These are phyloP conservation scores for Porodaedalea pini DNA, from an alignment of 1,284 basidiomycete genomes.

Conservation along the genomic window DNA sequence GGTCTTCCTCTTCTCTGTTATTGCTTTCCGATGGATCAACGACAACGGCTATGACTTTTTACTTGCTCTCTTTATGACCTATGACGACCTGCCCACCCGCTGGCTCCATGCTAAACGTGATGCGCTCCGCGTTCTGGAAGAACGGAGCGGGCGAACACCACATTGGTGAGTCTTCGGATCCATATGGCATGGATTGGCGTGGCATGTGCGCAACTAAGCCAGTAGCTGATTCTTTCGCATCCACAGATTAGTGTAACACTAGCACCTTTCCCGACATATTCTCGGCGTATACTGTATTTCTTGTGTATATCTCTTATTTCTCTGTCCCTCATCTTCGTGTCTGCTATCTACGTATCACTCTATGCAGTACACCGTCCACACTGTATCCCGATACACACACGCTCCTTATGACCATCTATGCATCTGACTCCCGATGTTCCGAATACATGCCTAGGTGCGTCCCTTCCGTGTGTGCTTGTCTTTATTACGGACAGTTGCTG, in stretches of 20 bases:
- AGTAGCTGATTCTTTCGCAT: background rate
- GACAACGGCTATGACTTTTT: background rate
- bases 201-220: background rate
- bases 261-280: background rate
- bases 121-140: background rate
- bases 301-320: background rate
- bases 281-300: background rate
- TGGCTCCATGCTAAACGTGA: background rate
- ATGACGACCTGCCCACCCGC: background rate
- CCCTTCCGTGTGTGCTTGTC: background rate
- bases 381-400: background rate
- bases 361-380: background rate
- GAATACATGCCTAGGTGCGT: background rate
- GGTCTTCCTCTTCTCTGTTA: background rate
- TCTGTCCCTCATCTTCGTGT: background rate
- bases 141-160: background rate
- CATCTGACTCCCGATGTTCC: background rate
- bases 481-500: constrained; percentile 5
- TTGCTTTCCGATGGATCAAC: background rate
- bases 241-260: background rate
- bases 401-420: constrained; percentile 1
- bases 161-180: background rate
- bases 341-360: background rate
- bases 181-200: background rate
- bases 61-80: background rate